phyloP scores from a whole-genome alignment of 2,329 filamentous ascomycete genomes.

The Pyricularia grisea region DNA sequence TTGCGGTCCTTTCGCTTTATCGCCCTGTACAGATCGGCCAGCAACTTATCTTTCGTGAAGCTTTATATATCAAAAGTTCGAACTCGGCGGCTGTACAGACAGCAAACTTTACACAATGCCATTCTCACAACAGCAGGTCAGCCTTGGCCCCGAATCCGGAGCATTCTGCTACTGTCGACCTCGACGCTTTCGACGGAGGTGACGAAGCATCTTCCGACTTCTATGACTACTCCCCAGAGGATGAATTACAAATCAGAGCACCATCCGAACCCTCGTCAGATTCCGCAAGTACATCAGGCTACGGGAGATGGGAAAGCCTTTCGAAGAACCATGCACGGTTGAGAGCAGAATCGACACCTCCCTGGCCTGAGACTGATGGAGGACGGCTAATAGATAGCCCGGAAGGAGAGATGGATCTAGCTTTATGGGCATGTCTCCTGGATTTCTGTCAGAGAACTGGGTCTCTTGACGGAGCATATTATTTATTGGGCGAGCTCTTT shows the following conservation, averaged over 20 bases:
- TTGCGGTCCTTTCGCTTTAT: background rate
- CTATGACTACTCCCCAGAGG: background rate
- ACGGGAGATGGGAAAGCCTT: constrained; percentile 17
- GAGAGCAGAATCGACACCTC: constrained; percentile 14
- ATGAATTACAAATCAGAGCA: background rate
- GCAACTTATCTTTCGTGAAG: background rate
- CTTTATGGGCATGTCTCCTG: constrained; percentile 21
- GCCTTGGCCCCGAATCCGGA: background rate
- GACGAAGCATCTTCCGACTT: background rate
- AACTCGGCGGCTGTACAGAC: background rate
- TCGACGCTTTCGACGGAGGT: background rate
- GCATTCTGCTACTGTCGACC: background rate
- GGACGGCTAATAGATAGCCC: constrained; percentile 14
- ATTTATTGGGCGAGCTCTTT: constrained; percentile 14
- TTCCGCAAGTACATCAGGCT: constrained; percentile 2
- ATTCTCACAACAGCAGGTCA: background rate
- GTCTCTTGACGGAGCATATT: constrained; percentile 13
- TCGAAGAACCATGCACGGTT: constrained; percentile 16
- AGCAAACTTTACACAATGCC: background rate
- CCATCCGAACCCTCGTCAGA: background rate
- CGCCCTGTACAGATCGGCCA: background rate
- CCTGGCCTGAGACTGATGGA: background rate
- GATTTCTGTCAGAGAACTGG: constrained; percentile 18
- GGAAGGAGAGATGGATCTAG: constrained; percentile 17
- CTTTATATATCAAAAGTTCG: background rate